These are phyloP conservation scores for Verticillium tricorpus DNA, from an alignment of 2,329 filamentous ascomycete species.

Conservation along the genomic window DNA sequence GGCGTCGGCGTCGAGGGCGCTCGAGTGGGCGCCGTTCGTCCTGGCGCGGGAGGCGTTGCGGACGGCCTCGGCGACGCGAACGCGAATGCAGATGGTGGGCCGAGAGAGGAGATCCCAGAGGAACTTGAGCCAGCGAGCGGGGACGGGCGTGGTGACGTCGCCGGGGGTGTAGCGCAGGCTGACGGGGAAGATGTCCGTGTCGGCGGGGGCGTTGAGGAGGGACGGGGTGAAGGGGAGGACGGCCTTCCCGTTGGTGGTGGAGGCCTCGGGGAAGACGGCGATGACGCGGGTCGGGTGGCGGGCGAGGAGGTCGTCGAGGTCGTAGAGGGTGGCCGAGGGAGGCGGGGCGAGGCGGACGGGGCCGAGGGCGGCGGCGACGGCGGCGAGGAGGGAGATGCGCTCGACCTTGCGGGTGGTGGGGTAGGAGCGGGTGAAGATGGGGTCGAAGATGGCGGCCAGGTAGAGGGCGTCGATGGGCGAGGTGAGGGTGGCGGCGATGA, in stretches of 20 bases:
- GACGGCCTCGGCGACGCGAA: constrained; percentile 79
- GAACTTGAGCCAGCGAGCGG: constrained; percentile 67
- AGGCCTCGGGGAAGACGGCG: constrained; percentile 89
- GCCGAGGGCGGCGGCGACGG: constrained; percentile 69
- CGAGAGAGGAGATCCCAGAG: constrained; percentile 82
- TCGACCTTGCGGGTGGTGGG: constrained; percentile 69
- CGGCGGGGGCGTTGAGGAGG: constrained; percentile 61
- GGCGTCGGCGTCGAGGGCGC: constrained; percentile 24
- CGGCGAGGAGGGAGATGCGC: constrained; percentile 70
- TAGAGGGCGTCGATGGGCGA: constrained; percentile 92
- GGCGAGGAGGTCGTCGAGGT: constrained; percentile 57
- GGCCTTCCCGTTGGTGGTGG: constrained; percentile 87
- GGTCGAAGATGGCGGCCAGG: constrained; percentile 92
- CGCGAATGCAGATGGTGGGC: constrained; percentile 84
- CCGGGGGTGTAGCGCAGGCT: constrained; percentile 84
- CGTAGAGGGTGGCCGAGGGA: constrained; percentile 46
- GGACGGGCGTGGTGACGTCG: constrained; percentile 87
- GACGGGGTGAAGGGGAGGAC: constrained; percentile 80
- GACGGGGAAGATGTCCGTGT: constrained; percentile 81
- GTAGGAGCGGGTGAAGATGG: constrained; percentile 85
- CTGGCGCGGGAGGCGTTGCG: constrained; percentile 41
- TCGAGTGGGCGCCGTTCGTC: constrained; percentile 27
- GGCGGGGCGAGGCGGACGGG: constrained; percentile 46
- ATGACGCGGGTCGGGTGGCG: constrained; percentile 71
- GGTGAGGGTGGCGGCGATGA: constrained; percentile 89